A percentile compares a stretch with the other conserved stretches of the same genome.
Evolutionary conservation across 2,329 filamentous ascomycete species (phyloP).

Genomic region (Diaporthe vexans): DNA sequence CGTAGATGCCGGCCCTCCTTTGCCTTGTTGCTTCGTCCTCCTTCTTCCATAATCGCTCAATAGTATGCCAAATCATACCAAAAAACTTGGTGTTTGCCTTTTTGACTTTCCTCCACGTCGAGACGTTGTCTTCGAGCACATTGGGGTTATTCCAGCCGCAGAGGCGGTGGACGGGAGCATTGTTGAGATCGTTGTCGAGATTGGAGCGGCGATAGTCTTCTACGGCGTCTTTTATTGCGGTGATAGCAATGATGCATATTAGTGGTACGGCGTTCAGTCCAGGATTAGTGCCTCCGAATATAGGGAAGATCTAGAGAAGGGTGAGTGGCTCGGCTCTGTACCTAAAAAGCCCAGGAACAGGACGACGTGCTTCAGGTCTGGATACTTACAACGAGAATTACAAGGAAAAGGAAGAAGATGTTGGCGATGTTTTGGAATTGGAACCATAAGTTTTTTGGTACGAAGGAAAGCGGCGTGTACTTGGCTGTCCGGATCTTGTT

Average conservation of each 20-base stretch:
- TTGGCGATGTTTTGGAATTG: conserved; percentile 99
- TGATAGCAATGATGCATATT: conserved; percentile 91
- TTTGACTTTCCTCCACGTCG: conserved; percentile 88
- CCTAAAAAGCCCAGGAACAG: not conserved
- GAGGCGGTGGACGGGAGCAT: conserved; percentile 92
- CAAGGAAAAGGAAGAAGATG: conserved; percentile 96
- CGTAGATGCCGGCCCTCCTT: conserved; percentile 63
- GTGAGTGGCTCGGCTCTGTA: conserved; percentile 41
- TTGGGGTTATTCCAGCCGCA: conserved; percentile 95
- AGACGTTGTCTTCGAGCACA: conserved; percentile 87
- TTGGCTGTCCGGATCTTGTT: conserved; percentile 99
- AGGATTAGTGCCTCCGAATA: conserved; percentile 93
- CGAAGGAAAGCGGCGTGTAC: conserved; percentile 94
- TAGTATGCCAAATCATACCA: conserved; percentile 65
- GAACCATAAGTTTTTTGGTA: conserved; percentile 97
- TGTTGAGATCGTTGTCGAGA: conserved; percentile 94
- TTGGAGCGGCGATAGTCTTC: conserved; percentile 95
- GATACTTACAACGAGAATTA: conserved; percentile 87
- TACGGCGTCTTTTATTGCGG: conserved; percentile 92
- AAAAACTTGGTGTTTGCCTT: conserved; percentile 81
- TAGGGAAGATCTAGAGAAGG: conserved; percentile 85
- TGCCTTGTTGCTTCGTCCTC: conserved; percentile 62
- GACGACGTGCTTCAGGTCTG: conserved; percentile 21
- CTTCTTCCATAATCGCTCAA: conserved; percentile 63
- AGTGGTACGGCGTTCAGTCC: conserved; percentile 91